phyloP scores from a whole-genome alignment of 2,329 filamentous ascomycete species.

The Penicillium griseofulvum region DNA sequence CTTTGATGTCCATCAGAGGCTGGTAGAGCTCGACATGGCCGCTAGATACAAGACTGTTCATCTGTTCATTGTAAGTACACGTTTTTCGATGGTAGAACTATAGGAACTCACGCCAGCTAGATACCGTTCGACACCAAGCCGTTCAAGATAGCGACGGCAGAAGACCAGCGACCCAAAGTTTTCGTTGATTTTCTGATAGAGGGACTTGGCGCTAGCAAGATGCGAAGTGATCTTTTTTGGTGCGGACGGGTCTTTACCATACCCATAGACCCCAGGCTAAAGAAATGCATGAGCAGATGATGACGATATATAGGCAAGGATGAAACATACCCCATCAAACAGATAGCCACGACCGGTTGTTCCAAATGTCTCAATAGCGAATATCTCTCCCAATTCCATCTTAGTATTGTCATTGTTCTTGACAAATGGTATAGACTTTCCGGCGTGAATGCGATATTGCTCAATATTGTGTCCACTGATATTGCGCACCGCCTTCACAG shows the following conservation, averaged over 20 bases:
- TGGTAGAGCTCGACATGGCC: constrained; percentile 58
- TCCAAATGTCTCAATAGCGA: constrained; percentile 60
- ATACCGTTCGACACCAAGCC: constrained; percentile 61
- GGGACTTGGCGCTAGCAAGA: constrained; percentile 54
- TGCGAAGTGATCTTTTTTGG: constrained; percentile 33
- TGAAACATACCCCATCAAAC: constrained; percentile 45
- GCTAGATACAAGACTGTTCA: constrained; percentile 57
- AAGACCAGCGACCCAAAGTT: constrained; percentile 64
- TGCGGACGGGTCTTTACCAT: constrained; percentile 45
- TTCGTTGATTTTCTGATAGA: constrained; percentile 59
- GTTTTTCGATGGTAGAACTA: background rate
- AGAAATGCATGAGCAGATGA: background rate
- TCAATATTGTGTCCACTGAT: constrained; percentile 57
- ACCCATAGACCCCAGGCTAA: constrained; percentile 54
- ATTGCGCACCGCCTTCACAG: constrained; percentile 56
- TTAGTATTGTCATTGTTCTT: constrained; percentile 50
- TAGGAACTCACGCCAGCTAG: constrained; percentile 51
- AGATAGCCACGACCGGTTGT: constrained; percentile 53
- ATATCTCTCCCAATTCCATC: constrained; percentile 60
- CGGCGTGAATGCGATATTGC: constrained; percentile 57
- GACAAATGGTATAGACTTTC: constrained; percentile 55
- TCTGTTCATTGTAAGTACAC: constrained; percentile 33
- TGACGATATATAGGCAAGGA: background rate
- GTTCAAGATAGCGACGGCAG: constrained; percentile 61
- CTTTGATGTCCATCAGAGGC: constrained; percentile 57